Conservation (phyloP, 257 asterid species). For the Paulownia fortunei region DNA sequence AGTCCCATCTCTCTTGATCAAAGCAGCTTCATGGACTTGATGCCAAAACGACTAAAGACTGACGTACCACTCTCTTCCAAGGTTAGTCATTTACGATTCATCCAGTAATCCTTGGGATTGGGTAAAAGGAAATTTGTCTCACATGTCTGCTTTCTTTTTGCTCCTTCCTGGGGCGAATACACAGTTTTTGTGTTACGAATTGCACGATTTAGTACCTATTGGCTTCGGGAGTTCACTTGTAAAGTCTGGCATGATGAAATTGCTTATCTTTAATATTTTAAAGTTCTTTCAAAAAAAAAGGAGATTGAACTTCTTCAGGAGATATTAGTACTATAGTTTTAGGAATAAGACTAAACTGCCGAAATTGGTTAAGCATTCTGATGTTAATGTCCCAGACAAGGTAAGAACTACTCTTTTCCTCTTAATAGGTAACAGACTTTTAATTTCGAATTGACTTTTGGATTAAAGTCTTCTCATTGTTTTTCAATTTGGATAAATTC, state of each 20-base stretch:
- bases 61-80: constrained; percentile 63
- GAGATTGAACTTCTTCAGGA: background rate
- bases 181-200: background rate
- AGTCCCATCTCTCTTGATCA: constrained; percentile 66
- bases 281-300: background rate
- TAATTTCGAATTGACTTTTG: too few species aligned
- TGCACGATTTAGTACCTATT: background rate
- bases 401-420: too few species aligned
- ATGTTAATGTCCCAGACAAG: too few species aligned
- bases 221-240: background rate
- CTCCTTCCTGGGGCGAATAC: constrained; percentile 30
- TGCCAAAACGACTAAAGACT: constrained; percentile 68
- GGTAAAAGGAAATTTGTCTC: constrained; percentile 59
- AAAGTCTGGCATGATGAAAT: background rate
- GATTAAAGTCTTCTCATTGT: too few species aligned
- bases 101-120: constrained; percentile 7
- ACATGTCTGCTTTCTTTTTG: background rate
- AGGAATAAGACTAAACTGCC: too few species aligned
- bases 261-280: background rate
- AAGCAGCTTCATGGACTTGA: constrained; percentile 50
- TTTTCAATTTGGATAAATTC: too few species aligned
- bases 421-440: too few species aligned
- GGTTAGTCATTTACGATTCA: constrained; percentile 44
- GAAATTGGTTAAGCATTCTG: too few species aligned
- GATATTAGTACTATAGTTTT: too few species aligned